Conservation (phyloP, 257 asterid genomes). For the Solanum infundibuliforme region DNA sequence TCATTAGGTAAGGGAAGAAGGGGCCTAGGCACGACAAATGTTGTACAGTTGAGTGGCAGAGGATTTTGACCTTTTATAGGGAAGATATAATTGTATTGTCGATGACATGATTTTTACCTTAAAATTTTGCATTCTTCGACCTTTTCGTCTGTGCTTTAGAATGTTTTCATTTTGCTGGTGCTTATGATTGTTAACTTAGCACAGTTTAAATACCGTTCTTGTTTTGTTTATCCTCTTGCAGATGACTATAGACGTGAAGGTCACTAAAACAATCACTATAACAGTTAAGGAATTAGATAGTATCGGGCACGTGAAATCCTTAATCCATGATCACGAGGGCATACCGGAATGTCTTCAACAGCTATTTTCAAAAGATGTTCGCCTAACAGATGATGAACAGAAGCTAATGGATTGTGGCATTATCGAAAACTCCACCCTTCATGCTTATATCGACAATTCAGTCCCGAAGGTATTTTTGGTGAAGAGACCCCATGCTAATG, state of each 20-base stretch:
- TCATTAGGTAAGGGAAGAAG: neutral
- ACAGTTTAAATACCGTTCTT: neutral
- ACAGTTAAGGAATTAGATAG: too few relatives aligned
- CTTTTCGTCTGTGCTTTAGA: neutral
- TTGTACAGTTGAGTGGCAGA: neutral
- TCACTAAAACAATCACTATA: too few relatives aligned
- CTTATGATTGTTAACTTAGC: neutral
- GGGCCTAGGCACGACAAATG: neutral
- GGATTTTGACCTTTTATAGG: neutral
- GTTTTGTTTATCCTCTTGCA: neutral
- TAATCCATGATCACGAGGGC: too few relatives aligned
- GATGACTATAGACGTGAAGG: neutral
- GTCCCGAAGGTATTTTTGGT: neutral
- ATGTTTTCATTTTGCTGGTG: neutral
- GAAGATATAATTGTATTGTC: neutral
- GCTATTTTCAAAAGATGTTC: neutral
- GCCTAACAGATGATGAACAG: conserved; percentile 2
- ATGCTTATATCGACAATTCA: neutral
- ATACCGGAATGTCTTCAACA: neutral
- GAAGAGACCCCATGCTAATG: neutral
- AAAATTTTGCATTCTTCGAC: too few relatives aligned
- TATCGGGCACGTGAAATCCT: too few relatives aligned
- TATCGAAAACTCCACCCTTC: conserved; percentile 4
- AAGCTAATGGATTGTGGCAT: conserved; percentile 10
- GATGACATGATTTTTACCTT: too few relatives aligned